Conservation (phyloP, 345 rosid species). For the Euclidium syriacum region DNA sequence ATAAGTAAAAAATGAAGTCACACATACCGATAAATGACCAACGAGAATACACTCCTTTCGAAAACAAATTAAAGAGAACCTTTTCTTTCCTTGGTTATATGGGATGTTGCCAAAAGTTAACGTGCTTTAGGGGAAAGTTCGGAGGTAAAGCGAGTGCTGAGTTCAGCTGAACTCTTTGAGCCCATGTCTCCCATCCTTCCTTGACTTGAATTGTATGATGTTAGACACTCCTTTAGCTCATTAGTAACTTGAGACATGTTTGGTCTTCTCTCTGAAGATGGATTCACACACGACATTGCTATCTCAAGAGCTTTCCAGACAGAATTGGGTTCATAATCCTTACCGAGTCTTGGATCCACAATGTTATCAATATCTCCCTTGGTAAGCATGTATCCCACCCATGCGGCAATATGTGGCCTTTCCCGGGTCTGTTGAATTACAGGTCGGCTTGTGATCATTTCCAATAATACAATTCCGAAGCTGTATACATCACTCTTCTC, state of each 20-base stretch:
- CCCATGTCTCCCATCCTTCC: too few species aligned
- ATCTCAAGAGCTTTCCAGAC: slow-evolving; percentile 1
- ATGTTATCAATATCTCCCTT: neutral
- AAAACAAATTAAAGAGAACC: too few species aligned
- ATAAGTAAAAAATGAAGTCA: too few species aligned
- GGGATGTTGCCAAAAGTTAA: too few species aligned
- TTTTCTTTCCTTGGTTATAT: too few species aligned
- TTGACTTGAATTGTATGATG: too few species aligned
- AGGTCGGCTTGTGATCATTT: slow-evolving; percentile 30
- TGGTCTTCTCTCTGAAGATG: slow-evolving; percentile 3
- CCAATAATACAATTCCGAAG: slow-evolving; percentile 33
- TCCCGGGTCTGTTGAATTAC: slow-evolving; percentile 6
- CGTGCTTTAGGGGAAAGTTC: too few species aligned
- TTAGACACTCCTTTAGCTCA: neutral
- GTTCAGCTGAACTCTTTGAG: too few species aligned
- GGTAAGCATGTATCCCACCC: neutral
- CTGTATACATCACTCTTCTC: slow-evolving; percentile 43
- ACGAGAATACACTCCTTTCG: too few species aligned
- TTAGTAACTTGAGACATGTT: slow-evolving; percentile 6
- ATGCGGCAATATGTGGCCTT: neutral
- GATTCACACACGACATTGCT: neutral
- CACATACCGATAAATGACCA: too few species aligned
- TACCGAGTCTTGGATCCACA: neutral
- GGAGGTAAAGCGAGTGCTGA: too few species aligned
- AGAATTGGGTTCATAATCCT: neutral